A percentile compares a stretch with the other conserved stretches of the same genome.
Conservation (phyloP, 495 filamentous ascomycete genomes). For the Hyaloscypha hepaticicola region DNA sequence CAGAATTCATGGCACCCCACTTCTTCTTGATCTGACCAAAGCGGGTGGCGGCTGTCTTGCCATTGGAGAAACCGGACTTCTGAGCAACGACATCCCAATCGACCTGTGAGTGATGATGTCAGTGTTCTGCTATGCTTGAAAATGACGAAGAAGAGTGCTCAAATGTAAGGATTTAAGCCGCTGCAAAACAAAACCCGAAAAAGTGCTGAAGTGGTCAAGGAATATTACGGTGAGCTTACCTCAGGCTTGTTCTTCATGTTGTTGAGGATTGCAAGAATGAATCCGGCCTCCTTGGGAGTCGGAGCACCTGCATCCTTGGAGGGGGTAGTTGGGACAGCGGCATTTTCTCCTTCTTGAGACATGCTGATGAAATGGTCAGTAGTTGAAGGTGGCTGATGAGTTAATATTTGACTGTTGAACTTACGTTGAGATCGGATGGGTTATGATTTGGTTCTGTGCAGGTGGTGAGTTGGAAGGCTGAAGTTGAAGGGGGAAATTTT, state of each 20-base stretch:
- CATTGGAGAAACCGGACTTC: conserved; percentile 23
- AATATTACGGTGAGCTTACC: conserved; percentile 1
- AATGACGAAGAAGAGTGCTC: not conserved
- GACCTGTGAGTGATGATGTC: conserved; percentile 18
- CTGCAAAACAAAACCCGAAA: not conserved
- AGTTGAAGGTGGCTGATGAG: too few species aligned
- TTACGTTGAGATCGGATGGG: not conserved
- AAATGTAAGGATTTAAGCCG: not conserved
- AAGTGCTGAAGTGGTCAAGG: not conserved
- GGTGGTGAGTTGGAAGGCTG: not conserved
- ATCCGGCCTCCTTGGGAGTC: conserved; percentile 9
- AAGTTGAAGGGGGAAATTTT: not conserved
- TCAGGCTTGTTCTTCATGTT: conserved; percentile 19
- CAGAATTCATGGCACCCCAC: not conserved
- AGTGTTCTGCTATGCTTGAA: not conserved
- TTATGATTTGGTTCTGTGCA: not conserved
- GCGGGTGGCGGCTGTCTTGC: conserved; percentile 10
- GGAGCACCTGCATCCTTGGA: not conserved
- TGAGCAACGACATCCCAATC: conserved; percentile 31
- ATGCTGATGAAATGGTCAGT: not conserved
- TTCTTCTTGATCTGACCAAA: conserved; percentile 32
- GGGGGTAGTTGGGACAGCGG: not conserved
- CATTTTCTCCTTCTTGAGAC: not conserved
- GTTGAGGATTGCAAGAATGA: conserved; percentile 9
- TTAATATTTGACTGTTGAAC: too few species aligned